Conservation (phyloP, 1,284 basidiomycete species). For the Spongispora temasekensis region DNA sequence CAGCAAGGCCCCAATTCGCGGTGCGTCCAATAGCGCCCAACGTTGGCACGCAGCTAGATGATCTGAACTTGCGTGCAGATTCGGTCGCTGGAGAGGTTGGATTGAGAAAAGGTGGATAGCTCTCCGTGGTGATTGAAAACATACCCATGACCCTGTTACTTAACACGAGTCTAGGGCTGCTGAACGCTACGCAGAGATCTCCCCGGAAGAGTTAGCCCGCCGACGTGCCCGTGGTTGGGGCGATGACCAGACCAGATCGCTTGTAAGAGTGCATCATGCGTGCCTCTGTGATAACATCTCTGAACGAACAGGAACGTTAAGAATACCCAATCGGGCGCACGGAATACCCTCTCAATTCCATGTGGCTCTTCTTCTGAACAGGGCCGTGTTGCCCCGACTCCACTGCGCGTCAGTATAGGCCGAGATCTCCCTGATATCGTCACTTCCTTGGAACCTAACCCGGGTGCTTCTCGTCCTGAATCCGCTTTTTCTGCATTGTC, state of each 20-base stretch:
- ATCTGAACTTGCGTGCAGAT: constrained; percentile 43
- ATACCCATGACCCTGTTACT: not conserved
- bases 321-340: constrained; percentile 17
- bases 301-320: constrained; percentile 14
- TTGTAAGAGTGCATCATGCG: constrained; percentile 14
- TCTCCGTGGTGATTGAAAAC: not conserved
- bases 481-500: constrained; percentile 14
- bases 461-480: constrained; percentile 15
- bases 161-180: constrained; percentile 58
- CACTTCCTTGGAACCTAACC: constrained; percentile 7
- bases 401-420: constrained; percentile 27
- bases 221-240: constrained; percentile 72
- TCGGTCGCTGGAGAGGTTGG: constrained; percentile 82
- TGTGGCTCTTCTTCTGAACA: constrained; percentile 7
- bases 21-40: constrained; percentile 34
- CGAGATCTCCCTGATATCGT: constrained; percentile 21
- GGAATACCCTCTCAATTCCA: not conserved
- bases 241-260: constrained; percentile 29
- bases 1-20: constrained; percentile 78
- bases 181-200: constrained; percentile 69
- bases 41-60: not conserved
- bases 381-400: constrained; percentile 8
- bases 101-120: constrained; percentile 77
- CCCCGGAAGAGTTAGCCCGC: constrained; percentile 56
- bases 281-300: constrained; percentile 1